Conservation (phyloP, 2,329 filamentous ascomycete genomes). For the Colletotrichum sp. region DNA sequence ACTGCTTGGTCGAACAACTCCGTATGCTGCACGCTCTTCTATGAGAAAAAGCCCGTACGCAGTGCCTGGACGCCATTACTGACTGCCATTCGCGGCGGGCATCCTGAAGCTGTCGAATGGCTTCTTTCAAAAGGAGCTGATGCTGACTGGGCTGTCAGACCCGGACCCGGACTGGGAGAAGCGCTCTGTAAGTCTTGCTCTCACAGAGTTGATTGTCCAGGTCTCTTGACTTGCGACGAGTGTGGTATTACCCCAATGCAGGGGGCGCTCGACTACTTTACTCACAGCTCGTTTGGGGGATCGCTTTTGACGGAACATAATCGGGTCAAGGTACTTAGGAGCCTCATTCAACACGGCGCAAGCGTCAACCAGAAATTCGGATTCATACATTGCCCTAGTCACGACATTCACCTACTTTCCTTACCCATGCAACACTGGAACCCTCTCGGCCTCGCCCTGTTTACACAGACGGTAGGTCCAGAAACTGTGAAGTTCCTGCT, state of each 20-base stretch:
- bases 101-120: not conserved
- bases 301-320: not conserved
- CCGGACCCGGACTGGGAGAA: not conserved
- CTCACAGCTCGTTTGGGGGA: not conserved
- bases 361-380: not conserved
- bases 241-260: not conserved
- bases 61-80: not conserved
- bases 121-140: not conserved
- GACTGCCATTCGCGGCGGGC: not conserved
- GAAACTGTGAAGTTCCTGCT: not conserved
- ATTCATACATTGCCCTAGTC: not conserved
- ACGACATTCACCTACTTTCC: not conserved
- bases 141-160: not conserved
- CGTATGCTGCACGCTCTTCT: not conserved
- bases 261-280: not conserved
- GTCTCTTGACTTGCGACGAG: not conserved
- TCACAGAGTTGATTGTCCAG: not conserved
- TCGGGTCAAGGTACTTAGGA: not conserved
- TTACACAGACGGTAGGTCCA: not conserved
- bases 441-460: not conserved
- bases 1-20: not conserved
- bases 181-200: not conserved
- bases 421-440: not conserved
- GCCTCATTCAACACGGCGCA: not conserved
- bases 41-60: not conserved